A percentile compares a stretch with the other conserved stretches of the same genome.
Conservation (phyloP, 2,329 filamentous ascomycete species). For the Aspergillus sp. region DNA sequence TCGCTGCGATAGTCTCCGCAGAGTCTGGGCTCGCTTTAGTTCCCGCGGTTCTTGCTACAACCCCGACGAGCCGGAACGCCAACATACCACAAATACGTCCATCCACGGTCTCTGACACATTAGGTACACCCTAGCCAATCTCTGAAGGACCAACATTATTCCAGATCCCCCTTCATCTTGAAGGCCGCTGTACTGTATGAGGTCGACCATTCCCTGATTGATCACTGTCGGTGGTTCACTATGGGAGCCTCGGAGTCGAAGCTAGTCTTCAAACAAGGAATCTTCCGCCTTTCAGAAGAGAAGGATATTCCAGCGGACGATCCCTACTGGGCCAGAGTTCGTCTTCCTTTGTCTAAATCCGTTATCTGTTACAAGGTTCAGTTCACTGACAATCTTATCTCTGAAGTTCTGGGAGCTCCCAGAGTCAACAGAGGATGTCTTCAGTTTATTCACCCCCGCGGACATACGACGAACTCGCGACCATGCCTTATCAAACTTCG, state of each 20-base stretch:
- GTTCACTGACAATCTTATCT: conserved; percentile 16
- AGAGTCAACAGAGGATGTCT: conserved; percentile 92
- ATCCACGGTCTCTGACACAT: too few species aligned
- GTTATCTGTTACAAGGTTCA: not conserved
- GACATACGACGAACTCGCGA: conserved; percentile 88
- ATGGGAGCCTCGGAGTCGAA: conserved; percentile 99
- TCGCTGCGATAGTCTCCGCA: too few species aligned
- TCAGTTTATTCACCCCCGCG: conserved; percentile 85
- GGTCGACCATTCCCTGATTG: conserved; percentile 17
- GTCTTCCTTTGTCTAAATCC: conserved; percentile 28
- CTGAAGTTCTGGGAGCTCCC: conserved; percentile 94
- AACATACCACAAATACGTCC: too few species aligned
- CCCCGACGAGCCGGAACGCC: too few species aligned
- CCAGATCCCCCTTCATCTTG: not conserved
- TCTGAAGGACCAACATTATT: not conserved
- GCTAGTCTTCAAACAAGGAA: conserved; percentile 96
- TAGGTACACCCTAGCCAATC: too few species aligned
- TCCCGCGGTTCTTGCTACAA: too few species aligned
- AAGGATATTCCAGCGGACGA: conserved; percentile 82
- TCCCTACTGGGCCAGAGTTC: conserved; percentile 85
- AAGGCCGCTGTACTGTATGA: conserved; percentile 18
- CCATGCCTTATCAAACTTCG: conserved; percentile 77
- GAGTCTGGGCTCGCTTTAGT: too few species aligned
- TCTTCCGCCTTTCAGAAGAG: conserved; percentile 93
- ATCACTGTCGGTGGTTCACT: conserved; percentile 22